These are phyloP conservation scores for Mortierella hygrophila DNA, from an alignment of 192 early-diverging fungal genomes.

Conservation along the genomic window DNA sequence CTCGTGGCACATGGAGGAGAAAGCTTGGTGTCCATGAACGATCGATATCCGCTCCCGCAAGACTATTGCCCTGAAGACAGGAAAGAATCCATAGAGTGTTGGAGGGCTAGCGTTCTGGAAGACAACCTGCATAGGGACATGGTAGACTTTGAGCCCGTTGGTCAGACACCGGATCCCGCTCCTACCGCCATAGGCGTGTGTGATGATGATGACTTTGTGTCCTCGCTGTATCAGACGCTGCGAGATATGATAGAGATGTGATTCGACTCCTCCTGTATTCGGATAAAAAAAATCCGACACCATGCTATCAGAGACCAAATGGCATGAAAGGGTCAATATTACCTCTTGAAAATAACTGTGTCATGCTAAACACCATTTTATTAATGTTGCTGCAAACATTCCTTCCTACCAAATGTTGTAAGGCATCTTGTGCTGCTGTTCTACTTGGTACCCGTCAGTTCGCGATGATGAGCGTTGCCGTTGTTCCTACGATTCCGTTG, in stretches of 20 bases:
- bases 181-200: conserved; percentile 88
- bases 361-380: not conserved
- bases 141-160: conserved; percentile 95
- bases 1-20: conserved; percentile 95
- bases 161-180: conserved; percentile 92
- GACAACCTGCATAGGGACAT: conserved; percentile 88
- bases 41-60: conserved; percentile 93
- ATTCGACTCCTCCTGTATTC: conserved; percentile 96
- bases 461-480: not conserved
- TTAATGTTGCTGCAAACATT: no score
- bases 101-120: conserved; percentile 91
- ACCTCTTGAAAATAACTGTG: no score
- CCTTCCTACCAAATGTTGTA: conserved; percentile 48
- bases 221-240: conserved; percentile 90
- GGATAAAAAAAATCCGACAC: conserved; percentile 99
- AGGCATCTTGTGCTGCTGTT: conserved; percentile 27
- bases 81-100: conserved; percentile 92
- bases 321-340: not conserved
- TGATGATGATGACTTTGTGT: conserved; percentile 95
- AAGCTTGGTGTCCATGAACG: conserved; percentile 97
- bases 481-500: not conserved
- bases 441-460: not conserved
- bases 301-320: conserved; percentile 69
- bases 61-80: conserved; percentile 92
- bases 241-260: conserved; percentile 92